Evolutionary conservation across 2,329 filamentous ascomycete species (phyloP), one percentile per base, ranked within the genome.

Genomic region (Cercospora sojina): DNA sequence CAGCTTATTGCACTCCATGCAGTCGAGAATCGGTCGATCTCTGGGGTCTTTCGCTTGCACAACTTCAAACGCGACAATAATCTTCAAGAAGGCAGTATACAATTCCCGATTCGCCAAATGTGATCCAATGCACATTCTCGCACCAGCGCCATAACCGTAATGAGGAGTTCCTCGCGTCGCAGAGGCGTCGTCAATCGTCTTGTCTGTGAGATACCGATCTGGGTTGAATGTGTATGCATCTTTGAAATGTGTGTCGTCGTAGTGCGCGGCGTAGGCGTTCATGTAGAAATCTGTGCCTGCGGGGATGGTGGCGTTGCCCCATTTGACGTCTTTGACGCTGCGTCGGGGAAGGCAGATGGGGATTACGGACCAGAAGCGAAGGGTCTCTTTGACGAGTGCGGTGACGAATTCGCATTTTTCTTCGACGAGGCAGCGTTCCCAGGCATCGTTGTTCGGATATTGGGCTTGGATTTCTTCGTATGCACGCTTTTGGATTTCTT

Each of bases 241-340:
- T 69, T 87, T 85, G 81, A 91, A 93, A 74, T 91, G 90, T 0
- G 79, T 77, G 5, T 84, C 82, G 74, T 93, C 91, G 77, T 91
- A 91, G 77, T 93, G 85, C 27, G 90, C 90, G 0, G 88, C 89
- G 77, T 89, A 92, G 9, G 90, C 88, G 73, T 93, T 82, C 90
- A 94, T 90, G 79, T 93, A 92, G 72, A 94, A 92, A 1, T 89
- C 91, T 0, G 90, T 93, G 1, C 90, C 90, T 0, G 90, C 85
- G 0, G 91, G 91, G 41, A 95, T 91, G 1, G 84, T 79, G 0
- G 87, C 82, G 16, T 86, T 86, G 20, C 90, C 82, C 79, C 88
- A 93, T 3, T 85, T 81, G 64, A 94, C 91, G 68, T 91, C 88
- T 71, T 89, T 90, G 75, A 91, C 90, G 67, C 84, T 90, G 16